A percentile compares a stretch with the other conserved stretches of the same genome.
Evolutionary conservation across 805 yeast genomes (phyloP).

Genomic region (Peterozyma toletana): DNA sequence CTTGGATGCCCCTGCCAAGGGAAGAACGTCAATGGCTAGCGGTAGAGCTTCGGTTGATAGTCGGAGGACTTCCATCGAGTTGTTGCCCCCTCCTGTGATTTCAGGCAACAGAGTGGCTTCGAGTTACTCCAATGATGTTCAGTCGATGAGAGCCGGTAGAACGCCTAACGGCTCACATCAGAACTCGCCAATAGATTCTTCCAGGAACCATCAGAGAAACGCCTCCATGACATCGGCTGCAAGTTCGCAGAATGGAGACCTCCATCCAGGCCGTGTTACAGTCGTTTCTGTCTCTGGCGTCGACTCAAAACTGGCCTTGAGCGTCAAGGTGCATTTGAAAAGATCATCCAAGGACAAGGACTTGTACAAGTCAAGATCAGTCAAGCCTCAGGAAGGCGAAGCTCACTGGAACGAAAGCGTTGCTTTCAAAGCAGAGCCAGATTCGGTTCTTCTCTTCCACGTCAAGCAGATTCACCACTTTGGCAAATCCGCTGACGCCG

Average conservation of each 20-base stretch:
- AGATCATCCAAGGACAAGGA: slow-evolving; percentile 43
- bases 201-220: slow-evolving; percentile 7
- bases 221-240: slow-evolving; percentile 26
- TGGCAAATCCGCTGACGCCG: slow-evolving; percentile 64
- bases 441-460: slow-evolving; percentile 50
- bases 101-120: slow-evolving; percentile 8
- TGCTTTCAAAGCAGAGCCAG: slow-evolving; percentile 60
- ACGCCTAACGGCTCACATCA: slow-evolving; percentile 6
- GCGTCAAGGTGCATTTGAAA: slow-evolving; percentile 47
- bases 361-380: slow-evolving; percentile 55
- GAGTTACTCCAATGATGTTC: slow-evolving; percentile 23
- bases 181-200: slow-evolving; percentile 2
- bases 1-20: not conserved
- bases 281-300: slow-evolving; percentile 29
- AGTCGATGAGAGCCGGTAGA: slow-evolving; percentile 28
- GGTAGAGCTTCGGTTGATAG: not conserved
- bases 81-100: slow-evolving; percentile 13
- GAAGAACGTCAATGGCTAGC: slow-evolving; percentile 5
- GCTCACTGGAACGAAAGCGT: slow-evolving; percentile 56
- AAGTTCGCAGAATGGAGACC: slow-evolving; percentile 20
- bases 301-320: slow-evolving; percentile 21
- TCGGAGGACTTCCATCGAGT: not conserved
- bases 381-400: slow-evolving; percentile 40
- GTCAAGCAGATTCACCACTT: slow-evolving; percentile 64
- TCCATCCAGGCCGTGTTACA: slow-evolving; percentile 47